These are phyloP conservation scores for Zostera marina DNA, from an alignment of 116 monocot genomes.

Conservation along the genomic window DNA sequence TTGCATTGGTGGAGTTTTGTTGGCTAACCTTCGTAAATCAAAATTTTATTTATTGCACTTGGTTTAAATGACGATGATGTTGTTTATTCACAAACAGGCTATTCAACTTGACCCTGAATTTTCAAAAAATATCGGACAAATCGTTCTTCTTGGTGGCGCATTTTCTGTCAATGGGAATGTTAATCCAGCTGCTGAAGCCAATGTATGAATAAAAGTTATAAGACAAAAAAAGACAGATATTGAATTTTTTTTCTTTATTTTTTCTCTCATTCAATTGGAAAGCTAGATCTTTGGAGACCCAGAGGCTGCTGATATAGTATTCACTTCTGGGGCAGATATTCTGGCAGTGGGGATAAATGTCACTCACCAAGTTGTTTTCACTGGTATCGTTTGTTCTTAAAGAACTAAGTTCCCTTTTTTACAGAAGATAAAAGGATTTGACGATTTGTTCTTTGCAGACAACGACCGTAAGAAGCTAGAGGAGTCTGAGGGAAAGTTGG, in stretches of 20 bases:
- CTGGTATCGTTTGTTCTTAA: slow-evolving; percentile 24
- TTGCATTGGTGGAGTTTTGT: slow-evolving; percentile 53
- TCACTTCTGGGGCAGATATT: slow-evolving; percentile 84
- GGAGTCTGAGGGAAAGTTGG: slow-evolving; percentile 55
- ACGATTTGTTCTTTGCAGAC: slow-evolving; percentile 23
- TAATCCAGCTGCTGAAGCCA: slow-evolving; percentile 93
- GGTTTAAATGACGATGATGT: neutral
- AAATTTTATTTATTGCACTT: neutral
- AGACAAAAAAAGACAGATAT: neutral
- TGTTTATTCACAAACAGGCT: slow-evolving; percentile 31
- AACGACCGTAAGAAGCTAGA: slow-evolving; percentile 47
- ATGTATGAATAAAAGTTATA: slow-evolving; percentile 21
- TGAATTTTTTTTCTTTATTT: neutral
- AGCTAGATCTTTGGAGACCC: slow-evolving; percentile 90
- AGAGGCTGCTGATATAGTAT: slow-evolving; percentile 91
- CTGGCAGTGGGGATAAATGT: slow-evolving; percentile 87
- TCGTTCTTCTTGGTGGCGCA: slow-evolving; percentile 96
- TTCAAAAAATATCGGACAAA: slow-evolving; percentile 69
- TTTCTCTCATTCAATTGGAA: neutral
- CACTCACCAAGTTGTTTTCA: slow-evolving; percentile 84
- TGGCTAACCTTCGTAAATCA: neutral
- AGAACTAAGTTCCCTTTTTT: neutral
- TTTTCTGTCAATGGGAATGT: slow-evolving; percentile 96
- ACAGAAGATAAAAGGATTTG: neutral
- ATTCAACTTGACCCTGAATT: slow-evolving; percentile 81